These are phyloP conservation scores for Scedosporium apiospermum DNA, from an alignment of 2,329 filamentous ascomycete species.

Conservation along the genomic window DNA sequence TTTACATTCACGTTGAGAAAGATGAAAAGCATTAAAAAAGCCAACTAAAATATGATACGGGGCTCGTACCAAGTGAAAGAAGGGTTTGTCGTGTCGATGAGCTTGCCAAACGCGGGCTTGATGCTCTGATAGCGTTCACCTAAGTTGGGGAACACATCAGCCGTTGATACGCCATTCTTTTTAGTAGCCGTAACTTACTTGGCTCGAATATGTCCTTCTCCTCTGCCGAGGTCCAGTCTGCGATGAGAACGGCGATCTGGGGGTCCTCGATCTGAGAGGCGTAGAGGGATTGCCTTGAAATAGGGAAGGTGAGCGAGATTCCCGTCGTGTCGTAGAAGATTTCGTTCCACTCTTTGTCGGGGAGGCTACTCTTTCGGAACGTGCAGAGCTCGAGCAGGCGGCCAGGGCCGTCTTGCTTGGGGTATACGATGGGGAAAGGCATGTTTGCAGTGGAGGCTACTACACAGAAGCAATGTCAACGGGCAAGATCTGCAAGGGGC, in stretches of 20 bases:
- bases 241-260: background rate
- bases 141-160: background rate
- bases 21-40: background rate
- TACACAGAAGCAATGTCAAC: too few species aligned
- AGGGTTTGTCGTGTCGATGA: background rate
- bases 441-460: background rate
- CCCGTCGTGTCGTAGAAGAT: background rate
- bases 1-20: background rate
- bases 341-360: background rate
- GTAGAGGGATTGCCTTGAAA: background rate
- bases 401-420: background rate
- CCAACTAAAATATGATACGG: background rate
- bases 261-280: background rate
- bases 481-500: too few species aligned
- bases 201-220: background rate
- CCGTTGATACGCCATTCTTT: background rate
- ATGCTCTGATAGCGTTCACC: background rate
- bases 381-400: background rate
- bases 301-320: background rate
- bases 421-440: background rate
- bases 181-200: background rate
- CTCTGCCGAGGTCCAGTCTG: background rate
- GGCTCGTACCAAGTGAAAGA: background rate
- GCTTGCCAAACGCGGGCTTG: background rate
- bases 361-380: background rate